A percentile compares a stretch with the other conserved stretches of the same genome.
Evolutionary conservation across 2,329 filamentous ascomycete species (phyloP).

Genomic region (Colletotrichum tofieldiae): DNA sequence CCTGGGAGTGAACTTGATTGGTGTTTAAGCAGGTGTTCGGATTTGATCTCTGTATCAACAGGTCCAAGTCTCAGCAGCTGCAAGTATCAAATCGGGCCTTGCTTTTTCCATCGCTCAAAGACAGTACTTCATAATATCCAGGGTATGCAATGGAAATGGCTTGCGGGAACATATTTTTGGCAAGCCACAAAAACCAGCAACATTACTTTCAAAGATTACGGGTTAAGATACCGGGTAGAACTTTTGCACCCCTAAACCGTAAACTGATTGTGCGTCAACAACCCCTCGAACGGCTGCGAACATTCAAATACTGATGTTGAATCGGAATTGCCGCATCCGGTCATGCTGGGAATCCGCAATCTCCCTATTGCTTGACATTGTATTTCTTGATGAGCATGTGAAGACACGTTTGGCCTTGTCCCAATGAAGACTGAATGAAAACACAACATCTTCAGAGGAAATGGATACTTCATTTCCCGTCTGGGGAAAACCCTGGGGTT

Average conservation of each 20-base stretch:
- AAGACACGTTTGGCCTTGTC: background rate
- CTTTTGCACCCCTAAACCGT: background rate
- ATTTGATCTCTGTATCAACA: background rate
- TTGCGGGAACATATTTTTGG: background rate
- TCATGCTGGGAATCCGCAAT: background rate
- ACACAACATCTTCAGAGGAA: background rate
- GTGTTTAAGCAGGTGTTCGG: too few species aligned
- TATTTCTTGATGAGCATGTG: conserved; percentile 1
- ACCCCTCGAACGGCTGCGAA: background rate
- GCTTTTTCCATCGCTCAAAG: too few species aligned
- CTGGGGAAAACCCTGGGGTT: background rate
- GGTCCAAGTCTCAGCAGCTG: background rate
- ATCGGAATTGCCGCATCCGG: conserved; percentile 9
- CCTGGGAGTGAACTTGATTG: rapidly evolving
- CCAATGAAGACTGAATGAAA: background rate
- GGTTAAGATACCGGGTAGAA: background rate
- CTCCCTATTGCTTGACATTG: background rate
- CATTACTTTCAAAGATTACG: background rate
- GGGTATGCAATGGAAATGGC: background rate
- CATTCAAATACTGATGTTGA: background rate
- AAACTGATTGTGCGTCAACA: background rate
- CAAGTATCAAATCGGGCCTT: too few species aligned
- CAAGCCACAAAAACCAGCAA: background rate
- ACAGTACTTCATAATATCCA: too few species aligned
- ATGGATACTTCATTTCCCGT: background rate